These are phyloP conservation scores for Metschnikowia noctiluminum DNA, from an alignment of 805 yeast species.

Conservation along the genomic window DNA sequence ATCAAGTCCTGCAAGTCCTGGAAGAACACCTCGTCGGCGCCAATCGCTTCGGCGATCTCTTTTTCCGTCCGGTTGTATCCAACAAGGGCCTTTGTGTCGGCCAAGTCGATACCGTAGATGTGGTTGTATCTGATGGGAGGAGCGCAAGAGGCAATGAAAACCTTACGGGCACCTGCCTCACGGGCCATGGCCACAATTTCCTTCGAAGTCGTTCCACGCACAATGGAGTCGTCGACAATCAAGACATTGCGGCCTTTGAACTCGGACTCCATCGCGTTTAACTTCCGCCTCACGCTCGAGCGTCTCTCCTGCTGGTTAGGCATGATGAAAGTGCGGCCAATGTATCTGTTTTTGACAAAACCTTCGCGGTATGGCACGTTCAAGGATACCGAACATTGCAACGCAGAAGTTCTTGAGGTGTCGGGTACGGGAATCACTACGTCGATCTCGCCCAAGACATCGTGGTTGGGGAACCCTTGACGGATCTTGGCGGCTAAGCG, in stretches of 20 bases:
- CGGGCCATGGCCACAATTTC: slow-evolving; percentile 98
- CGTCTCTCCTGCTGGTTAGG: slow-evolving; percentile 94
- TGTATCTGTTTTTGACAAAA: slow-evolving; percentile 92
- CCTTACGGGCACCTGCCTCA: slow-evolving; percentile 95
- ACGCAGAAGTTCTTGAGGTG: slow-evolving; percentile 93
- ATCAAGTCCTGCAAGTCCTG: slow-evolving; percentile 82
- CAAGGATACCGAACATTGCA: slow-evolving; percentile 83
- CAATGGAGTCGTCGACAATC: slow-evolving; percentile 94
- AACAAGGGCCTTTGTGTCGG: slow-evolving; percentile 90
- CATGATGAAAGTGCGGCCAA: slow-evolving; percentile 98
- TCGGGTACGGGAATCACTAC: slow-evolving; percentile 98
- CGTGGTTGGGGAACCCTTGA: slow-evolving; percentile 35
- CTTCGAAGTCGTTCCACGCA: slow-evolving; percentile 94
- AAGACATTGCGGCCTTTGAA: slow-evolving; percentile 81
- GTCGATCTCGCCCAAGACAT: slow-evolving; percentile 62
- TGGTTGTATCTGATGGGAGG: slow-evolving; percentile 97
- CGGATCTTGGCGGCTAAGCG: slow-evolving; percentile 74
- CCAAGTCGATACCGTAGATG: slow-evolving; percentile 95
- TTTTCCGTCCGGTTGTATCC: slow-evolving; percentile 76
- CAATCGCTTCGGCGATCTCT: slow-evolving; percentile 72
- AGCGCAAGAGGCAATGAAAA: slow-evolving; percentile 95
- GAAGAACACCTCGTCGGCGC: slow-evolving; percentile 89
- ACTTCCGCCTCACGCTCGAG: slow-evolving; percentile 88
- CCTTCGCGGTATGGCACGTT: slow-evolving; percentile 92
- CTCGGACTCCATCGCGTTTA: slow-evolving; percentile 95